Percentiles rank a stretch among this genome's conserved stretches.
phyloP scores from a whole-genome alignment of 2,329 filamentous ascomycete species.

The Neonectria magnoliae region DNA sequence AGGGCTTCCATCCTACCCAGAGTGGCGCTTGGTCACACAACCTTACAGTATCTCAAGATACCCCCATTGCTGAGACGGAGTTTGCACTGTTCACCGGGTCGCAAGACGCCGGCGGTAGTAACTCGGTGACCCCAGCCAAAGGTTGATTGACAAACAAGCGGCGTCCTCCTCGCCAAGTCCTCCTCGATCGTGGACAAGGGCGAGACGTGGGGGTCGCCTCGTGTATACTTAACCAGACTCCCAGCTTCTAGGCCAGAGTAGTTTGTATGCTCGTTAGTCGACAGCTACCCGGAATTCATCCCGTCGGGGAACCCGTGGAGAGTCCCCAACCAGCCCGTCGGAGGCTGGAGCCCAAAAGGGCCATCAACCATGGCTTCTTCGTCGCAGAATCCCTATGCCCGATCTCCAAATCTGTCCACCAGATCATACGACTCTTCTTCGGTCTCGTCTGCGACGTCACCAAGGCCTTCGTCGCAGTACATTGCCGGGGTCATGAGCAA shows the following conservation, averaged over 20 bases:
- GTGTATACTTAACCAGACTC: conserved; percentile 32
- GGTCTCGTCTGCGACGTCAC: conserved; percentile 70
- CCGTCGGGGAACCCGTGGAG: conserved; percentile 32
- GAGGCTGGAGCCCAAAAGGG: conserved; percentile 30
- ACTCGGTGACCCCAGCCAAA: conserved; percentile 28
- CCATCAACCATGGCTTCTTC: conserved; percentile 59
- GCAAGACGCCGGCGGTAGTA: conserved; percentile 28
- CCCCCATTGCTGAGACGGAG: conserved; percentile 24
- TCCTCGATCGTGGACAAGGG: conserved; percentile 22
- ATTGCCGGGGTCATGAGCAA: conserved; percentile 62
- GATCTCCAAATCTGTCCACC: conserved; percentile 69
- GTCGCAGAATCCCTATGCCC: conserved; percentile 66
- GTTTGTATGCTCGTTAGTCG: conserved; percentile 40
- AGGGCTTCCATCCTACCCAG: conserved; percentile 32
- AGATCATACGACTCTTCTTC: conserved; percentile 73
- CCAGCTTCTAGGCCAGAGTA: conserved; percentile 33
- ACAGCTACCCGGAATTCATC: conserved; percentile 30
- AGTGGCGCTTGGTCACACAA: conserved; percentile 35
- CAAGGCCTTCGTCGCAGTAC: conserved; percentile 63
- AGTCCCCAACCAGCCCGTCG: conserved; percentile 25
- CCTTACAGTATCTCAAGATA: conserved; percentile 33
- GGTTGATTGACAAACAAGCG: conserved; percentile 36
- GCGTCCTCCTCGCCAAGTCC: conserved; percentile 27
- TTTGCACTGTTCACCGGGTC: conserved; percentile 29
- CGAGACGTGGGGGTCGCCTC: conserved; percentile 25